phyloP scores from a whole-genome alignment of 163 green algal genomes.

The Coccomyxa subellipsoidea region DNA sequence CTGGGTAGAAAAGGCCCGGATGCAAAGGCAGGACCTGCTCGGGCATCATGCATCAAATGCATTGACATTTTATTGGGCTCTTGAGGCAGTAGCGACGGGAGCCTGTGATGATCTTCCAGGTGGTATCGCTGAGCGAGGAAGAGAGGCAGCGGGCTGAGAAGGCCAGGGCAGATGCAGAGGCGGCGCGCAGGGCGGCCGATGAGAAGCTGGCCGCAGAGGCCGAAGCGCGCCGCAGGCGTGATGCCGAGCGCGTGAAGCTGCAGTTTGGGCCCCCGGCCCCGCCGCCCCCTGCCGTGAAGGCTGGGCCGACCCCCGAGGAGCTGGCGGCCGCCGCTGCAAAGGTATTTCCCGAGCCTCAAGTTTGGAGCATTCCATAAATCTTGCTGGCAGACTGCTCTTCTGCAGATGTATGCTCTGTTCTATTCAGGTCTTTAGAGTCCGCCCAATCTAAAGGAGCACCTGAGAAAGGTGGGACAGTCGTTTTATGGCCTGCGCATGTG shows the following conservation, averaged over 20 bases:
- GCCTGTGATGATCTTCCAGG: neutral
- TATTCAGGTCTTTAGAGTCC: no score
- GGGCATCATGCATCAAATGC: no score
- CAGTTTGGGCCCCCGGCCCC: neutral
- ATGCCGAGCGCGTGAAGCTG: constrained; percentile 9
- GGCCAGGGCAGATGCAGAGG: neutral
- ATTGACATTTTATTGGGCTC: no score
- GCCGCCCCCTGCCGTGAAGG: neutral
- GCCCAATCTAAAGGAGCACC: no score
- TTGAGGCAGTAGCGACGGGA: no score
- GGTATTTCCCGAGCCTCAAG: neutral
- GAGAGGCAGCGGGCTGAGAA: neutral
- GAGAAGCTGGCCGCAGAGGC: constrained; percentile 8
- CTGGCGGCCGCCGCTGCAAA: neutral
- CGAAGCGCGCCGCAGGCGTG: neutral
- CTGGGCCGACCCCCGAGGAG: neutral
- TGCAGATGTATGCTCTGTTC: no score
- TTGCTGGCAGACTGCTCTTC: neutral
- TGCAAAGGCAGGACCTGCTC: no score
- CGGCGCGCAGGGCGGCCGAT: neutral
- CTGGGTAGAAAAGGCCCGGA: no score
- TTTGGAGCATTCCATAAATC: neutral
- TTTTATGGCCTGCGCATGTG: no score
- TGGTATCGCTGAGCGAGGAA: neutral
- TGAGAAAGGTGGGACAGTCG: no score